phyloP scores from a whole-genome alignment of 2,329 filamentous ascomycete species.

The Neofusicoccum ribis region DNA sequence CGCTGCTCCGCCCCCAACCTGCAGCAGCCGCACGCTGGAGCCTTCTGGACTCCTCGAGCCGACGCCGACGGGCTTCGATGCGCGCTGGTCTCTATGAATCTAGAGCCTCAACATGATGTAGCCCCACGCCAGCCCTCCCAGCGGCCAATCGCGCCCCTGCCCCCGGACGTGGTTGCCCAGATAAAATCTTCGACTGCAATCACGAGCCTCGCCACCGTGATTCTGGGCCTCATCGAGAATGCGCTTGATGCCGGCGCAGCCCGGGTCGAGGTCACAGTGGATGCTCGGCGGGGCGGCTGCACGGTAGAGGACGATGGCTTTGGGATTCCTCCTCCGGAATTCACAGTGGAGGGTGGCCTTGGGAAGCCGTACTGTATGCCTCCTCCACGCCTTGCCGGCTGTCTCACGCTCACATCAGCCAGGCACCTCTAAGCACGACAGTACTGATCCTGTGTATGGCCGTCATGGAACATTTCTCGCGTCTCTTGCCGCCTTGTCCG shows the following conservation, averaged over 20 bases:
- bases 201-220: constrained; percentile 69
- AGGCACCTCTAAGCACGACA: constrained; percentile 76
- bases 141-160: constrained; percentile 63
- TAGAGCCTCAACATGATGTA: constrained; percentile 8
- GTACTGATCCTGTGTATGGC: constrained; percentile 58
- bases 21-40: background rate
- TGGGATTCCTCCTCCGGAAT: constrained; percentile 75
- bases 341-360: constrained; percentile 67
- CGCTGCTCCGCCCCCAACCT: background rate
- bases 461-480: constrained; percentile 73
- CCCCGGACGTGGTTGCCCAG: constrained; percentile 69
- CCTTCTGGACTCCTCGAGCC: background rate
- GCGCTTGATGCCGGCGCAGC: constrained; percentile 76
- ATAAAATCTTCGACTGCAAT: constrained; percentile 85
- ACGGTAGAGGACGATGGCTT: constrained; percentile 79
- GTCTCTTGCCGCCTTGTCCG: constrained; percentile 71
- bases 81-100: constrained; percentile 14
- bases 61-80: background rate
- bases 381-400: constrained; percentile 23
- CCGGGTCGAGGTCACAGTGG: constrained; percentile 68
- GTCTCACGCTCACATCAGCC: constrained; percentile 23
- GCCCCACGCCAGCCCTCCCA: constrained; percentile 7
- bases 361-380: constrained; percentile 69
- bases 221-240: constrained; percentile 76
- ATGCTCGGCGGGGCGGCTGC: constrained; percentile 75